Percentiles rank a stretch among this genome's conserved stretches.
Conservation (phyloP, 1,139 yeast species). For the Yamadazyma atlantica region DNA sequence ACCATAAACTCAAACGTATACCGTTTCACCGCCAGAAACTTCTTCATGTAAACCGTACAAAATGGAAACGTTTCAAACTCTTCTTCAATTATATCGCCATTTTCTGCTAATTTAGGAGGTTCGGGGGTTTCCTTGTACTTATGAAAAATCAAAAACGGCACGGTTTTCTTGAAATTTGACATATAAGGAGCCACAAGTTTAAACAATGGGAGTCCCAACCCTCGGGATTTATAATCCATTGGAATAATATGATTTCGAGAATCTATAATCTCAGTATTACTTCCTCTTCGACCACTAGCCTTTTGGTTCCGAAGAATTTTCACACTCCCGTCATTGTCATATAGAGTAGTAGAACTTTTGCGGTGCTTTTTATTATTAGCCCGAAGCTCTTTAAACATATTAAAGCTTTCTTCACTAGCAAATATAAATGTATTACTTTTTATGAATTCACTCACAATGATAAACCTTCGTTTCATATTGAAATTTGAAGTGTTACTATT, state of each 20-base stretch:
- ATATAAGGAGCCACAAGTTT: conserved; percentile 37
- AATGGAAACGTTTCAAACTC: conserved; percentile 34
- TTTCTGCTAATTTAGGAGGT: conserved; percentile 19
- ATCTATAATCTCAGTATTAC: conserved; percentile 21
- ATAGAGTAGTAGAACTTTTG: conserved; percentile 21
- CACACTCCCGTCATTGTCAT: conserved; percentile 26
- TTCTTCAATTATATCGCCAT: conserved; percentile 13
- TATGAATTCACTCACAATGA: conserved; percentile 36
- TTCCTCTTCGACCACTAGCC: conserved; percentile 10
- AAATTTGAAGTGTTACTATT: conserved; percentile 19
- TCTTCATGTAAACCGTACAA: conserved; percentile 35
- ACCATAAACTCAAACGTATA: conserved; percentile 30
- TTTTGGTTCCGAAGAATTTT: conserved; percentile 11
- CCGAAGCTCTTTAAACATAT: conserved; percentile 30
- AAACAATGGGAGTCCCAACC: conserved; percentile 40
- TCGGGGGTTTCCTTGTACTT: conserved; percentile 32
- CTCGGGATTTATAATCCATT: conserved; percentile 28
- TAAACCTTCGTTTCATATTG: conserved; percentile 27
- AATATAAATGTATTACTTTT: conserved; percentile 32
- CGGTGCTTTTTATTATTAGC: conserved; percentile 22
- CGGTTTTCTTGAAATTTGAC: conserved; percentile 34
- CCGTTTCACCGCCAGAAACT: conserved; percentile 28
- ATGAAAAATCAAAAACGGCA: conserved; percentile 37
- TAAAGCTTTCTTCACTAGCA: conserved; percentile 29
- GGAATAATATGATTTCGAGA: conserved; percentile 36